These are phyloP conservation scores for Penicillium arizonense DNA, from an alignment of 495 filamentous ascomycete genomes.

Conservation along the genomic window DNA sequence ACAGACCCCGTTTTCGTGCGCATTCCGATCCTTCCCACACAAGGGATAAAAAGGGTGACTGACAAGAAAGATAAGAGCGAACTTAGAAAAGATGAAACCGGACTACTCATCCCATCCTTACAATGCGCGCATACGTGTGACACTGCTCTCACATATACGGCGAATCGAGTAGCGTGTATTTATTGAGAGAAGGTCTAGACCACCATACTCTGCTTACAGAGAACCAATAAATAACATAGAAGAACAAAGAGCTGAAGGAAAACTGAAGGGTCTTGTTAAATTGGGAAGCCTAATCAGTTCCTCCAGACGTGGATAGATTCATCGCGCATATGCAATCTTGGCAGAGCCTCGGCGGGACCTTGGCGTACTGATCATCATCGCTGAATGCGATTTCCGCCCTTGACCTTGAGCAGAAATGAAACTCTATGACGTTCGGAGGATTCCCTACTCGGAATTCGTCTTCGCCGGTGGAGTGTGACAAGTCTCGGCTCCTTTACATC, in stretches of 20 bases:
- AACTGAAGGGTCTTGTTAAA: no score
- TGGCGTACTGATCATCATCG: background rate
- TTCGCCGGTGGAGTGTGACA: background rate
- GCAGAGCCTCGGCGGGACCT: slow-evolving; percentile 3
- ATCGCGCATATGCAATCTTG: slow-evolving; percentile 13
- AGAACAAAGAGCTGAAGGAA: no score
- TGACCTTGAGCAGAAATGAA: background rate
- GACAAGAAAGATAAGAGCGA: slow-evolving; percentile 13
- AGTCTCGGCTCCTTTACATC: background rate
- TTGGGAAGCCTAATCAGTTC: slow-evolving; percentile 4
- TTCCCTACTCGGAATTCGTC: background rate
- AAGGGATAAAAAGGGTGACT: slow-evolving; percentile 1
- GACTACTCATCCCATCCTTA: slow-evolving; percentile 10
- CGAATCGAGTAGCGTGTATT: background rate
- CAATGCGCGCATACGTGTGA: slow-evolving; percentile 5
- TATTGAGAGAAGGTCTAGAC: no score
- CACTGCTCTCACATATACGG: slow-evolving; percentile 1
- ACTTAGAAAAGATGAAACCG: background rate
- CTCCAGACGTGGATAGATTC: slow-evolving; percentile 6
- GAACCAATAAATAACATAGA: no score
- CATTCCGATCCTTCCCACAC: slow-evolving; percentile 6
- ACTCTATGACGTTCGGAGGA: background rate
- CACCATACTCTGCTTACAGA: no score
- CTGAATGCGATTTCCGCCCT: slow-evolving; percentile 10
- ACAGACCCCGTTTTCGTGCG: slow-evolving; percentile 4